These are phyloP conservation scores for Fusarium setosum DNA, from an alignment of 2,329 filamentous ascomycete genomes.

Conservation along the genomic window DNA sequence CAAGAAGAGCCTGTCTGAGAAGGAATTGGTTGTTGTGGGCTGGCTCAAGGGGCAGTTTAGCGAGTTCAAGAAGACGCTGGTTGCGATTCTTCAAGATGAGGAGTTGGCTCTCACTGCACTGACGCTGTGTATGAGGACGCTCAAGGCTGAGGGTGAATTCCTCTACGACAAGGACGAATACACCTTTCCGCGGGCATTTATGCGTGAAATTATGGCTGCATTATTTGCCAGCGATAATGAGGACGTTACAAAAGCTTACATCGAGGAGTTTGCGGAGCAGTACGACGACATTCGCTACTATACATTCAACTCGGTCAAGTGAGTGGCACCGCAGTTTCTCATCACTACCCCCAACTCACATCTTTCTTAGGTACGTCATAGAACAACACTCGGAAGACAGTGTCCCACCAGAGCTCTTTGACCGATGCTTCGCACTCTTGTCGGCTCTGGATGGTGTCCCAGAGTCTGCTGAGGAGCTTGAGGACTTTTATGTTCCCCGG, in stretches of 20 bases:
- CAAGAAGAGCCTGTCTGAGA: constrained; percentile 74
- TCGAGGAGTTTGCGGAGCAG: constrained; percentile 80
- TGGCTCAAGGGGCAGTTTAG: constrained; percentile 83
- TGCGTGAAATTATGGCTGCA: constrained; percentile 72
- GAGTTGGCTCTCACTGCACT: constrained; percentile 77
- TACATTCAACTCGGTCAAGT: constrained; percentile 81
- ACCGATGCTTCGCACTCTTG: constrained; percentile 71
- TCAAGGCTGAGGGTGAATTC: constrained; percentile 81
- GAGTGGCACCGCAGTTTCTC: constrained; percentile 54
- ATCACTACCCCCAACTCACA: background rate
- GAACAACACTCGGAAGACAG: constrained; percentile 35
- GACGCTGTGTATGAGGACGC: constrained; percentile 82
- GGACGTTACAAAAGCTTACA: constrained; percentile 76
- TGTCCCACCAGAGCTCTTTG: constrained; percentile 53
- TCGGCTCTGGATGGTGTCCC: constrained; percentile 78
- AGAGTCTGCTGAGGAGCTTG: constrained; percentile 71
- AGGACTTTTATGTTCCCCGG: constrained; percentile 73
- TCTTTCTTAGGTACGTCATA: constrained; percentile 38
- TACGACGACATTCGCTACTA: constrained; percentile 89
- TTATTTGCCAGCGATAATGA: constrained; percentile 70
- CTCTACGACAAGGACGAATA: constrained; percentile 71
- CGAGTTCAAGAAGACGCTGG: constrained; percentile 75
- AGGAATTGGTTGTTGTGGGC: constrained; percentile 77
- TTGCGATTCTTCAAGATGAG: constrained; percentile 71
- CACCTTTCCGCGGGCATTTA: constrained; percentile 75